Evolutionary conservation across 2,329 filamentous ascomycete species (phyloP), one percentile per base, ranked within the genome.

Genomic region (Sporothrix brasiliensis): DNA sequence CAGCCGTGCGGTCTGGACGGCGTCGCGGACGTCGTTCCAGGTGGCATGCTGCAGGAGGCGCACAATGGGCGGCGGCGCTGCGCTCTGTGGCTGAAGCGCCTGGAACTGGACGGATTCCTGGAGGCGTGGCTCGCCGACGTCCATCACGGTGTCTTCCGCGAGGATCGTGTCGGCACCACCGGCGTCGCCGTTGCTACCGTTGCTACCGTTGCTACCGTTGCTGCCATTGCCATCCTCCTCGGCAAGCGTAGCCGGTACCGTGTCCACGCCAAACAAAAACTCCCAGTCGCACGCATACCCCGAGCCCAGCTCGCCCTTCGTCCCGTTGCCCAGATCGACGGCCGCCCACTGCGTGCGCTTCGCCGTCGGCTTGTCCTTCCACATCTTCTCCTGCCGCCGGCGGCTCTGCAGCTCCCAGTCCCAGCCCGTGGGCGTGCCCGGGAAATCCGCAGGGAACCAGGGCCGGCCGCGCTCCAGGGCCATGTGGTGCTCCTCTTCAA

Each of bases 231-330:
- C 13, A 7, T 27, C 19, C 34, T 49, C 61, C 27, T 9, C 41
- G 41, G 41, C 47, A 27, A 52, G 3, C 19, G 47, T 52, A 2
- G 60, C 21, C 0, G 61, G 61, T 27, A 52, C 63, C 0, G 44
- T 34, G 63, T 66, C 63, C 27, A 52, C 63, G 14, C 63, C 63
- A 69, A 93, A 83, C n/a, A 96, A 79, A 47, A 82, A 81, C 76
- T 93, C 90, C 86, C 93, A 97, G 76, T 97, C 92, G 79, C 92
- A 97, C 11, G 88, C 87, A 85, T 92, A 92, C 0, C 93, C 93
- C 68, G 87, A 81, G 1, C 95, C 95, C 44, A 97, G 77, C 78
- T 98, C 95, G 1, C 94, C 94, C 76, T 89, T 94, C 68, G 88
- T 87, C 0, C 87, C 89, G 52, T 86, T 85, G 0, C 92, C 92